A percentile compares a stretch with the other conserved stretches of the same genome.
Conservation (phyloP, 768 basidiomycete species). For the Lactarius sp. region DNA sequence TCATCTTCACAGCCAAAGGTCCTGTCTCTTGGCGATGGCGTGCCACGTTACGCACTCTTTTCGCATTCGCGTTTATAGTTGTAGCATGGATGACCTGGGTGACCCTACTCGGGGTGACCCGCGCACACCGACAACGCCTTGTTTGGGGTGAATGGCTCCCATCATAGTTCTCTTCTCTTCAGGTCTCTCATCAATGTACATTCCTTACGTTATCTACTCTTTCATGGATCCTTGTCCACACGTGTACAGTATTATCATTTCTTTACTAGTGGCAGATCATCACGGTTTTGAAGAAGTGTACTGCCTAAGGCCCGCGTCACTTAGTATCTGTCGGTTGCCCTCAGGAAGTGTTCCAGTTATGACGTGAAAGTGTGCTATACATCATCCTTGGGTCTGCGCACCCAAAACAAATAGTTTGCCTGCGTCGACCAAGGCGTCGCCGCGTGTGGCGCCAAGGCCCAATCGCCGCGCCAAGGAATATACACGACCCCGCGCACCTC, state of each 20-base stretch:
- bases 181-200: background rate
- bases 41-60: constrained; percentile 45
- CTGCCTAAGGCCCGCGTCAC: background rate
- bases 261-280: background rate
- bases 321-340: too few species aligned
- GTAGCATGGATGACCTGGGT: constrained; percentile 55
- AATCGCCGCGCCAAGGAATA: constrained; percentile 61
- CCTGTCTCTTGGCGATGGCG: constrained; percentile 75
- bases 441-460: constrained; percentile 62
- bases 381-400: constrained; percentile 51
- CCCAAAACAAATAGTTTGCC: constrained; percentile 87
- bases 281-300: background rate
- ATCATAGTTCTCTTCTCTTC: constrained; percentile 40
- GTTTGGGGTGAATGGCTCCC: constrained; percentile 79
- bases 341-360: too few species aligned
- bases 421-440: constrained; percentile 41
- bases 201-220: background rate
- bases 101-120: constrained; percentile 59
- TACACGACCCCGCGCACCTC: constrained; percentile 82
- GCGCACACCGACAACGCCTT: constrained; percentile 67
- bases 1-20: constrained; percentile 66
- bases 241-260: constrained; percentile 10
- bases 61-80: constrained; percentile 46
- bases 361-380: background rate
- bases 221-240: constrained; percentile 4